Conservation (phyloP, 31 red algal species). For the Porphyra umbilicalis region DNA sequence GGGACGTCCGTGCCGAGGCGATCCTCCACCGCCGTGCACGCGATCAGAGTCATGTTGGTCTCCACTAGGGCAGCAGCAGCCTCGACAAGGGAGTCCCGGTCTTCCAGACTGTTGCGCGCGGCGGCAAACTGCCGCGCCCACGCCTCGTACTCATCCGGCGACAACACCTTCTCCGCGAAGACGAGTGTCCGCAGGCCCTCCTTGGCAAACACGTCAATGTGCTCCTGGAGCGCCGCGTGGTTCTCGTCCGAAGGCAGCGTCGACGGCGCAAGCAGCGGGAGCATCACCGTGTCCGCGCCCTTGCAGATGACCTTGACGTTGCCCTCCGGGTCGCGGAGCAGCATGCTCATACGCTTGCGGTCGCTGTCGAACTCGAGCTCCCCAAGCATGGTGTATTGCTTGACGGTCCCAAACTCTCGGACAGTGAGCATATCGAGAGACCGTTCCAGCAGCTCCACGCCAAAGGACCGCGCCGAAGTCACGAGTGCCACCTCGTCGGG, state of each 20-base stretch:
- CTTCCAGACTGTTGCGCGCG: slow-evolving; percentile 47
- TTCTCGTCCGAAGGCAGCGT: background rate
- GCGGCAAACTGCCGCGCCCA: slow-evolving; percentile 55
- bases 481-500: slow-evolving; percentile 87
- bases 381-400: slow-evolving; percentile 43
- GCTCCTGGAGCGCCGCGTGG: slow-evolving; percentile 27
- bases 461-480: slow-evolving; percentile 62
- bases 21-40: slow-evolving; percentile 73
- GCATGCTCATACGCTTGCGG: slow-evolving; percentile 83
- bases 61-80: slow-evolving; percentile 48
- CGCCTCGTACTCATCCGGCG: slow-evolving; percentile 24
- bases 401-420: slow-evolving; percentile 29
- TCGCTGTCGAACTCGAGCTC: slow-evolving; percentile 76
- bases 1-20: slow-evolving; percentile 61
- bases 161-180: slow-evolving; percentile 54
- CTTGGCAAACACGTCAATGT: slow-evolving; percentile 82
- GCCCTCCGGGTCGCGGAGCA: slow-evolving; percentile 64
- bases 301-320: slow-evolving; percentile 70
- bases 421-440: slow-evolving; percentile 46
- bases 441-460: slow-evolving; percentile 51
- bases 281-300: slow-evolving; percentile 83
- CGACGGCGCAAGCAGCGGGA: slow-evolving; percentile 25
- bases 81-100: slow-evolving; percentile 30
- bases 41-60: slow-evolving; percentile 52
- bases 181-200: slow-evolving; percentile 86